phyloP scores from a whole-genome alignment of 2,329 filamentous ascomycete genomes.

The Colletotrichum siamense region DNA sequence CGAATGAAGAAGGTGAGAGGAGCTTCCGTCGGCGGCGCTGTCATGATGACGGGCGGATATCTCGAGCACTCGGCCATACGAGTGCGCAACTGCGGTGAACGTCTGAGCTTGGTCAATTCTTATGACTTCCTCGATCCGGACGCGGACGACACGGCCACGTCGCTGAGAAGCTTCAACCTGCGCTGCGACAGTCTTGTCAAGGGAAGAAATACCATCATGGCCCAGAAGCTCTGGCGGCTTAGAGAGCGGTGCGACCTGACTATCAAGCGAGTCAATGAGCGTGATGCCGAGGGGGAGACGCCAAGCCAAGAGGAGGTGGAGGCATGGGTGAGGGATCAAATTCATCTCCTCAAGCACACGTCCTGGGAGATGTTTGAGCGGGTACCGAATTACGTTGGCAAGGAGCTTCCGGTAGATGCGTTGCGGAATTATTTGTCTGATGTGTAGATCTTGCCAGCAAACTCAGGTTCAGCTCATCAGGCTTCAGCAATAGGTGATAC shows the following conservation, averaged over 20 bases:
- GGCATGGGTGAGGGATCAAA: neutral
- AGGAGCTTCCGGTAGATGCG: neutral
- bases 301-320: neutral
- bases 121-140: neutral
- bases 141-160: neutral
- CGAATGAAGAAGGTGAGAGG: neutral
- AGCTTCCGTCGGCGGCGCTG: neutral
- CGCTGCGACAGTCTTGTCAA: neutral
- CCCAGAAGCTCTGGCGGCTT: neutral
- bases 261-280: neutral
- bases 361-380: neutral
- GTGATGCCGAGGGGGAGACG: neutral
- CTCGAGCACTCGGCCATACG: neutral
- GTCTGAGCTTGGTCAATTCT: neutral
- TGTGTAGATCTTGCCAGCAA: neutral
- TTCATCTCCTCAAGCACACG: neutral
- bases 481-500: too few species aligned
- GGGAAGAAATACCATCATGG: neutral
- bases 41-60: neutral
- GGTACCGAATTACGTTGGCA: neutral
- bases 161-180: neutral
- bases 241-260: neutral
- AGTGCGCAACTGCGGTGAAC: neutral
- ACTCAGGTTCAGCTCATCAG: neutral
- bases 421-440: neutral